Base-by-base conservation (phyloP, 2,329 filamentous ascomycete genomes). In the Rachicladosporium sp. region DNA sequence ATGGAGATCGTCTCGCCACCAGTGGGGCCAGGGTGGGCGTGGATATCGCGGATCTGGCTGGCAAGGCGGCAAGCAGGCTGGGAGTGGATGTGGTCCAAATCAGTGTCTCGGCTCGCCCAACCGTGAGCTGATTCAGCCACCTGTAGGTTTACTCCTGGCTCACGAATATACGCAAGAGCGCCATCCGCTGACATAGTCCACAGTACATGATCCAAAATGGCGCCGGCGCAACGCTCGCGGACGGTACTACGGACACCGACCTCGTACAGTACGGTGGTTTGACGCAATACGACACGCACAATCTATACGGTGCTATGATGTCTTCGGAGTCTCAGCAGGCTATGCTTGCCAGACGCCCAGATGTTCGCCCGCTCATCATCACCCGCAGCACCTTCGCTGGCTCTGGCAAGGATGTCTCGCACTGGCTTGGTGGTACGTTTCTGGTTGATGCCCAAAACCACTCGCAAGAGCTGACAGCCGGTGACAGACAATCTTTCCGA, bases 251-350 rank as follows among this genome's bases (percentile, higher is more conserved):
- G 42, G 68, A 74, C 45, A 80, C 78, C 0, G 71, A 82, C 51
- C 59, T 82, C 3, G 67, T 77, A 9, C 79, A 83, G 55, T 66
- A 73, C 23, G 77, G 80, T 43, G 79, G 78, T 1, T 61, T 78
- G 29, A 63, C 67, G 11, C 74, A 80, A 57, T 83, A 82, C 51
- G 82, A 86, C 49, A 80, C 76, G 0, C 81, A 86, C 54, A 86
- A 85, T 48, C 58, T 85, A 1, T 84, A 82, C 54, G 82, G 82
- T 1, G 71, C 73, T 52, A 67, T 83, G 76, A 86, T 85, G 80
- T 78, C 76, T 1, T 59, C 66, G 10, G 63, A 71, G 3, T 80
- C 78, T 0, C 69, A 73, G 39, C 58, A 68, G 8, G 76, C 81
- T 1, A 81, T 86, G 79, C 58, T 74, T 5, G 59, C 64, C 9